These are phyloP conservation scores for Saccharomyces hybrid DNA, from an alignment of 1,139 yeast genomes.

Conservation along the genomic window DNA sequence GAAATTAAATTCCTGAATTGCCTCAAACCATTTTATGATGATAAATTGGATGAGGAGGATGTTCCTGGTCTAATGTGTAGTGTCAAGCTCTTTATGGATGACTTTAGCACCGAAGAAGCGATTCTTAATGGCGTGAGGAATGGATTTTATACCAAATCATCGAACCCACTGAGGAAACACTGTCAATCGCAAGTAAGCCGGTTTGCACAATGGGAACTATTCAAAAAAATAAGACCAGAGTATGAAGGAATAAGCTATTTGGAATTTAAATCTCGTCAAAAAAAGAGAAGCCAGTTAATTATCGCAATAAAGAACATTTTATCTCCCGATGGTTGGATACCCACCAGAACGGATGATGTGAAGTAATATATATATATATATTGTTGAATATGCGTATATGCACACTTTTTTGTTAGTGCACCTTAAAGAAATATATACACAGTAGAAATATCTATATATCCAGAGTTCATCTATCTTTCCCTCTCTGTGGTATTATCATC, in stretches of 20 bases:
- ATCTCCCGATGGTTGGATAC: slow-evolving; percentile 29
- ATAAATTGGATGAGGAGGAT: slow-evolving; percentile 26
- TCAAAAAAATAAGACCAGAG: slow-evolving; percentile 8
- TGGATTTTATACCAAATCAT: slow-evolving; percentile 41
- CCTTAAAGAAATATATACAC: neutral
- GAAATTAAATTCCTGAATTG: slow-evolving; percentile 12
- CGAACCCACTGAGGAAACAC: slow-evolving; percentile 38
- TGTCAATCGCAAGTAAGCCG: slow-evolving; percentile 34
- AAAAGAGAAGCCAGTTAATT: slow-evolving; percentile 15
- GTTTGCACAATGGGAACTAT: slow-evolving; percentile 20
- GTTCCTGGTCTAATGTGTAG: slow-evolving; percentile 20
- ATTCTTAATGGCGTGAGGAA: slow-evolving; percentile 49
- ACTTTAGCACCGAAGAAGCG: slow-evolving; percentile 32
- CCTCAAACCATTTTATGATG: slow-evolving; percentile 11
- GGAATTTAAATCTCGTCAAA: slow-evolving; percentile 20
- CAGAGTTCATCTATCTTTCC: neutral
- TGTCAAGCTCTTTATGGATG: slow-evolving; percentile 11
- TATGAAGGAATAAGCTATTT: slow-evolving; percentile 14
- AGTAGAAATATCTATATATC: neutral
- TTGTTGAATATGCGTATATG: neutral
- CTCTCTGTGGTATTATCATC: neutral
- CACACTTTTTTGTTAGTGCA: neutral
- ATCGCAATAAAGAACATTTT: slow-evolving; percentile 10
- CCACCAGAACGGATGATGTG: slow-evolving; percentile 22
- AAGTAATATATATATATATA: neutral